Conservation (phyloP, 2,329 filamentous ascomycete species). For the Claviceps africana region DNA sequence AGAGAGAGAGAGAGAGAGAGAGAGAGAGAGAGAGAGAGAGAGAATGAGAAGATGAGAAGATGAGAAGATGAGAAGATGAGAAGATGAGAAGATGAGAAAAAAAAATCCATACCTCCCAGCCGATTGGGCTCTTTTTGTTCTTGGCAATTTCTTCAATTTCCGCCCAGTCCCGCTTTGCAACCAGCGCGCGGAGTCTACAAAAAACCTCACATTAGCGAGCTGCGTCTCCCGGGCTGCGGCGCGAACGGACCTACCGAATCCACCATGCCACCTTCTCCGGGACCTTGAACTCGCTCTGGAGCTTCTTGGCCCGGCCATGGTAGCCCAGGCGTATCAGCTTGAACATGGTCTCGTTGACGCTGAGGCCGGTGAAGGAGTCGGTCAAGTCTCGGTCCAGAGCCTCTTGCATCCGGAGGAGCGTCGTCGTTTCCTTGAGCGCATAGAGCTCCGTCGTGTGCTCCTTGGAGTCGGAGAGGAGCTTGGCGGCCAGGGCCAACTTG, state of each 20-base stretch:
- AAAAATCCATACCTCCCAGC: slow-evolving; percentile 95
- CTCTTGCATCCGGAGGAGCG: slow-evolving; percentile 75
- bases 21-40: no score
- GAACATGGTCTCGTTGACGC: slow-evolving; percentile 84
- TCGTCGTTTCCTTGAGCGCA: slow-evolving; percentile 64
- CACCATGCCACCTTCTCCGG: slow-evolving; percentile 85
- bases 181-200: slow-evolving; percentile 63
- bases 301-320: slow-evolving; percentile 69
- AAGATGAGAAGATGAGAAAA: no score
- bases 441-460: slow-evolving; percentile 63
- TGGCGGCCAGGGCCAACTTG: slow-evolving; percentile 76
- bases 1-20: no score
- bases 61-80: no score
- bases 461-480: slow-evolving; percentile 70
- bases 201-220: not conserved
- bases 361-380: slow-evolving; percentile 65
- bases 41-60: no score
- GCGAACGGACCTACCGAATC: slow-evolving; percentile 39
- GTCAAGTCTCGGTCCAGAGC: slow-evolving; percentile 72
- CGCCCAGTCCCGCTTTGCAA: slow-evolving; percentile 80
- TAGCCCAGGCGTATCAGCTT: slow-evolving; percentile 73
- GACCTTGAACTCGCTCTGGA: slow-evolving; percentile 86
- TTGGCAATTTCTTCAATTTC: slow-evolving; percentile 79
- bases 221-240: not conserved
- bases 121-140: slow-evolving; percentile 76